phyloP scores from a whole-genome alignment of 2,329 filamentous ascomycete genomes.

The Aphanoascus verrucosus region DNA sequence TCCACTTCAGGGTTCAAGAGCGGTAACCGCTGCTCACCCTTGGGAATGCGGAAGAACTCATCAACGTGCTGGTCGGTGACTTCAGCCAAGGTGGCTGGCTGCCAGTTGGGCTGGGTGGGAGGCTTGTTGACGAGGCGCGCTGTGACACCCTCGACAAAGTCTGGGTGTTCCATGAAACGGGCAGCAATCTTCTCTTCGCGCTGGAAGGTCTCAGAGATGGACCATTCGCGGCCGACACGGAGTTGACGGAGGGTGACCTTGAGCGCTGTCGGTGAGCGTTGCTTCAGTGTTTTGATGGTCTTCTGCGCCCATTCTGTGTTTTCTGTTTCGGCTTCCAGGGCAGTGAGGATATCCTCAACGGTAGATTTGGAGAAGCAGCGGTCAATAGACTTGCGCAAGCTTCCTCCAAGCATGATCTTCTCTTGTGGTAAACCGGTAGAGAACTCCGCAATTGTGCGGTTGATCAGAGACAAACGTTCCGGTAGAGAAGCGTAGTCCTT shows the following conservation, averaged over 20 bases:
- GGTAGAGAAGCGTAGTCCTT: slow-evolving; percentile 57
- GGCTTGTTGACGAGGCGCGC: slow-evolving; percentile 65
- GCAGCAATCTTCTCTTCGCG: slow-evolving; percentile 74
- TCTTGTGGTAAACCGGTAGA: slow-evolving; percentile 71
- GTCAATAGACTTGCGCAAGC: slow-evolving; percentile 71
- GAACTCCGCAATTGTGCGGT: slow-evolving; percentile 85
- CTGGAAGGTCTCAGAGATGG: slow-evolving; percentile 72
- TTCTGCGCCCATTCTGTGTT: slow-evolving; percentile 65
- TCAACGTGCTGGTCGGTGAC: slow-evolving; percentile 50
- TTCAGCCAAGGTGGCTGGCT: slow-evolving; percentile 60
- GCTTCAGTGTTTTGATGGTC: slow-evolving; percentile 62
- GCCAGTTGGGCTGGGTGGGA: slow-evolving; percentile 58
- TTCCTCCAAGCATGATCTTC: slow-evolving; percentile 55
- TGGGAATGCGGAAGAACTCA: slow-evolving; percentile 55
- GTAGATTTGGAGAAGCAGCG: slow-evolving; percentile 61
- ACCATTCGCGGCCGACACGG: slow-evolving; percentile 63
- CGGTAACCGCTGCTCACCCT: slow-evolving; percentile 40
- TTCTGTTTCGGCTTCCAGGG: slow-evolving; percentile 47
- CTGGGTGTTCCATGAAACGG: slow-evolving; percentile 80
- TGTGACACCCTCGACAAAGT: slow-evolving; percentile 87
- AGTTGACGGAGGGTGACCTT: slow-evolving; percentile 78
- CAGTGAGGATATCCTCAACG: slow-evolving; percentile 58
- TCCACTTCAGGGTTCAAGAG: slow-evolving; percentile 50
- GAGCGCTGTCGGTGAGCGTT: slow-evolving; percentile 76
- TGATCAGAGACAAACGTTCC: slow-evolving; percentile 60